Base-by-base conservation (phyloP, 306 rosid genomes). In the Trifolium fragiferum region DNA sequence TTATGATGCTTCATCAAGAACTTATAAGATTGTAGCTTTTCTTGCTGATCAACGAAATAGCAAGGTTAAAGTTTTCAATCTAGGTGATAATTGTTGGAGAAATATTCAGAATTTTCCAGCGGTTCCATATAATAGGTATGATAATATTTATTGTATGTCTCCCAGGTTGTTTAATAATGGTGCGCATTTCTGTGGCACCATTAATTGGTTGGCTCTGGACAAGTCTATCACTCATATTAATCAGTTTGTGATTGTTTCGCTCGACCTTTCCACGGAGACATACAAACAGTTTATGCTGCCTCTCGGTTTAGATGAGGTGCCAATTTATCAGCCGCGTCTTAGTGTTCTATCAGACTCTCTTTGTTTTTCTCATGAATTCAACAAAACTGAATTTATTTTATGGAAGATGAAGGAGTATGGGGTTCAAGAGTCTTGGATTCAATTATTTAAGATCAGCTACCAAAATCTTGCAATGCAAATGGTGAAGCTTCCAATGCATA, bases 351-450 rank as follows among this genome's bases (percentile, higher is more conserved):
- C n/a, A n/a, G n/a, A n/a, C n/a, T n/a, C n/a, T 61, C 13, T 61
- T 7, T 61, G 67, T 16, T 61, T 61, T 61, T 32, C 44, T 7
- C 23, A 33, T 61, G 67, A 61, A 16, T 32, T 2, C 7, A 32
- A 61, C 23, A 5, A 4, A 32, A 61, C 67, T 11, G 44, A 61
- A 27, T 61, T 61, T 32, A 7, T 61, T 15, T 7, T 61, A 15
- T 61, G 67, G 67, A 13, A 32, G 12, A 61, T 61, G 67, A 61
- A 61, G 67, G 14, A 32, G 35, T 61, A 30, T 3, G 44, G 67
- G 5, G 44, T 32, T 61, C 44, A n/a, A 32, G 67, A 32, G 7
- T 61, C 67, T 32, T 61, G 67, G 67, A 7, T 8, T 61, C 67
- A 32, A 61, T 32, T 61, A n/a, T 2, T 32, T 15, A 61, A 33